phyloP scores from a whole-genome alignment of 1,139 yeast genomes.

The Kurtzmaniella natalensis region DNA sequence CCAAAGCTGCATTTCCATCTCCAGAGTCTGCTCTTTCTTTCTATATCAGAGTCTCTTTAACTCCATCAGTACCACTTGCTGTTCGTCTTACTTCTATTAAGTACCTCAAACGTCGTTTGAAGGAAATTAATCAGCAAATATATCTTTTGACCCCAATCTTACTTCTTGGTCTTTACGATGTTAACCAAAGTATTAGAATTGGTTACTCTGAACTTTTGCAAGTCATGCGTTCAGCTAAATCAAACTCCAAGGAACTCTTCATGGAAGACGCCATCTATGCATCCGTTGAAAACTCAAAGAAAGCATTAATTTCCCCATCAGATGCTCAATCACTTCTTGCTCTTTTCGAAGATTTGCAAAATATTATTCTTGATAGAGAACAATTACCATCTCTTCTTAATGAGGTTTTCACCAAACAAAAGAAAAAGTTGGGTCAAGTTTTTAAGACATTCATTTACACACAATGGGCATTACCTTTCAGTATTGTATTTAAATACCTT shows the following conservation, averaged over 20 bases:
- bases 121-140: slow-evolving; percentile 22
- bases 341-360: slow-evolving; percentile 29
- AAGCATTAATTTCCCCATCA: slow-evolving; percentile 59
- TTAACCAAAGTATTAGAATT: slow-evolving; percentile 24
- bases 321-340: slow-evolving; percentile 52
- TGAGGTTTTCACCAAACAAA: slow-evolving; percentile 26
- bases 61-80: slow-evolving; percentile 54
- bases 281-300: slow-evolving; percentile 29
- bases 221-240: slow-evolving; percentile 16
- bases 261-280: slow-evolving; percentile 44
- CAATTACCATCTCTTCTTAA: slow-evolving; percentile 24
- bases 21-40: slow-evolving; percentile 48
- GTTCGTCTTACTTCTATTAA: slow-evolving; percentile 48
- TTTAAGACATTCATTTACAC: slow-evolving; percentile 37
- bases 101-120: slow-evolving; percentile 31
- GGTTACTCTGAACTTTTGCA: slow-evolving; percentile 22
- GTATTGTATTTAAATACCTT: slow-evolving; percentile 29
- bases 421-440: slow-evolving; percentile 35
- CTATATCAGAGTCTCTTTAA: slow-evolving; percentile 50
- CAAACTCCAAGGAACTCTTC: slow-evolving; percentile 15
- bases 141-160: slow-evolving; percentile 37
- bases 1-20: slow-evolving; percentile 19
- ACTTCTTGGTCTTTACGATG: slow-evolving; percentile 32
- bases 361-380: slow-evolving; percentile 25
- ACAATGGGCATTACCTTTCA: slow-evolving; percentile 36